phyloP scores from a whole-genome alignment of 495 filamentous ascomycete species.

The Clavariopsis aquatica region DNA sequence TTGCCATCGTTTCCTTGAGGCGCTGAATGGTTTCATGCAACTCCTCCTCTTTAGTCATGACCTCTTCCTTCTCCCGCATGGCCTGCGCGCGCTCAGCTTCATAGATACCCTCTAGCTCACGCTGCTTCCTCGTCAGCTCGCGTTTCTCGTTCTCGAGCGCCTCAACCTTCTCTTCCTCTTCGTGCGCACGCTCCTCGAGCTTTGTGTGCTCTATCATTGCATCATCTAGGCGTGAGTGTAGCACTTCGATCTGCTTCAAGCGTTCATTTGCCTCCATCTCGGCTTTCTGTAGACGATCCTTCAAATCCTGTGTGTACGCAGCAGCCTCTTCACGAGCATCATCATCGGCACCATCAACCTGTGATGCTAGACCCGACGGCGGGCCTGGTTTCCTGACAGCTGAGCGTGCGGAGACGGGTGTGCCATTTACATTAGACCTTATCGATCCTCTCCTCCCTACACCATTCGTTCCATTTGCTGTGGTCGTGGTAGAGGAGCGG shows the following conservation, averaged over 20 bases:
- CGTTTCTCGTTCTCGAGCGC: slow-evolving; percentile 75
- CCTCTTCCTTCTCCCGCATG: slow-evolving; percentile 88
- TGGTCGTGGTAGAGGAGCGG: slow-evolving; percentile 17
- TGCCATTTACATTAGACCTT: slow-evolving; percentile 28
- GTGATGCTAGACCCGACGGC: slow-evolving; percentile 33
- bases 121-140: slow-evolving; percentile 73
- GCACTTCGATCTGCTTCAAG: slow-evolving; percentile 76
- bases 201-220: slow-evolving; percentile 77
- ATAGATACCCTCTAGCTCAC: slow-evolving; percentile 87
- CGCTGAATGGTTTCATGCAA: slow-evolving; percentile 85
- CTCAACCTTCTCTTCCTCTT: slow-evolving; percentile 78
- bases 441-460: slow-evolving; percentile 29
- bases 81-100: slow-evolving; percentile 85
- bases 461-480: slow-evolving; percentile 27
- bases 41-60: slow-evolving; percentile 78
- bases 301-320: slow-evolving; percentile 80
- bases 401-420: slow-evolving; percentile 39
- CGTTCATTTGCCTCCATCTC: slow-evolving; percentile 78
- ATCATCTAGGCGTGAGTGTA: slow-evolving; percentile 87
- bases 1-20: slow-evolving; percentile 80
- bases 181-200: slow-evolving; percentile 81
- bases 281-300: slow-evolving; percentile 74
- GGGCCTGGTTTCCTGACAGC: slow-evolving; percentile 38
- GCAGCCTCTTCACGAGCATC: slow-evolving; percentile 70
- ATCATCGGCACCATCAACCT: slow-evolving; percentile 48